Evolutionary conservation across 2,329 filamentous ascomycete genomes (phyloP), one percentile per base, ranked within the genome.

Genomic region (Ophiostoma sp.): DNA sequence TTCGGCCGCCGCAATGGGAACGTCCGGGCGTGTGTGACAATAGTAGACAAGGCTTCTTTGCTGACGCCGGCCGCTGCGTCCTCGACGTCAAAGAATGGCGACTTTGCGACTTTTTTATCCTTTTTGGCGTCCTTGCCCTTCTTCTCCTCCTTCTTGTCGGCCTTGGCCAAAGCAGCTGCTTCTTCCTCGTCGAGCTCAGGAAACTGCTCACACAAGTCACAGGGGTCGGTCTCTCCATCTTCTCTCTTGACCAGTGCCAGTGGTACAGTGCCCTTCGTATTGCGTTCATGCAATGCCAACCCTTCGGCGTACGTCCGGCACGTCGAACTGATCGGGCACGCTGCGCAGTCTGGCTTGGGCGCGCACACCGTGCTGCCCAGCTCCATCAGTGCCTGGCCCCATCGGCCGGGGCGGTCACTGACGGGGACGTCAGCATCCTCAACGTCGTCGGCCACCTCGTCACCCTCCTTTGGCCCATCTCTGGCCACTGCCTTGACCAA

Each of bases 321-420:
- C 0, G 85, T 87, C 2, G 80, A 78, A 0, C 81, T 85, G 64
- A 89, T 82, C 0, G 87, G 87, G 72, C 87, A 89, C 0, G 77
- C 77, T 2, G 79, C 79, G 76, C 89, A 91, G 69, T 87, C 85
- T 1, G 89, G 89, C 76, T 87, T 87, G 6, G 89, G 89, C 7
- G 85, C 85, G 76, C 89, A 91, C 1, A 91, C 78, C 0, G 89
- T 91, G 75, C 88, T 90, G 2, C 89, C 89, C 3, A 91, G 82
- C 77, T 91, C 89, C 89, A 91, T 91, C 33, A 91, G 80, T 0
- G 87, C 89, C 78, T 91, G 89, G 0, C 89, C 89, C 89, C 89
- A 91, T 74, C 85, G 80, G 0, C 89, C 89, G 0, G 89, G 88
- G 28, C 86, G 79, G 70, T 87, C 84, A 71, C 85, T 89, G 17